A percentile compares a stretch with the other conserved stretches of the same genome.
These are phyloP conservation scores for Fusarium sublunatum DNA, from an alignment of 2,329 filamentous ascomycete genomes.

Conservation along the genomic window DNA sequence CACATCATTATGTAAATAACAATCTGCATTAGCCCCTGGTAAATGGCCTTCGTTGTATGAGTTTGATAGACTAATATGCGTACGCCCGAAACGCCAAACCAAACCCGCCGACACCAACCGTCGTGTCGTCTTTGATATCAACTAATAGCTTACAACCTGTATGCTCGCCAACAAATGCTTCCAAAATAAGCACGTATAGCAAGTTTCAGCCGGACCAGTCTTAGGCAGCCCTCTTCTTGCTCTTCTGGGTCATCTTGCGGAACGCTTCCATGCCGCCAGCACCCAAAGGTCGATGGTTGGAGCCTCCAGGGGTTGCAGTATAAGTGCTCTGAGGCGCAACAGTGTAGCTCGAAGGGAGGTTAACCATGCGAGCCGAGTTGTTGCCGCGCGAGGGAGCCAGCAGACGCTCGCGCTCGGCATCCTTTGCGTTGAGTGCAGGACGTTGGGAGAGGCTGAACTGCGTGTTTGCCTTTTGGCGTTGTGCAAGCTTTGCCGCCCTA, in stretches of 20 bases:
- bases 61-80: slow-evolving; percentile 25
- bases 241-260: slow-evolving; percentile 72
- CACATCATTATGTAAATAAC: not conserved
- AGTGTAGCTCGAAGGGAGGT: slow-evolving; percentile 67
- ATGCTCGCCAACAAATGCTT: slow-evolving; percentile 8
- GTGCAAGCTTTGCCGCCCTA: slow-evolving; percentile 65
- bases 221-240: slow-evolving; percentile 61
- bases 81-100: slow-evolving; percentile 43
- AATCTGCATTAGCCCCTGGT: slow-evolving; percentile 9
- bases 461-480: slow-evolving; percentile 60
- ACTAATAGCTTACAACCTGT: slow-evolving; percentile 37
- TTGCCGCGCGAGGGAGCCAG: slow-evolving; percentile 65
- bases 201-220: not conserved
- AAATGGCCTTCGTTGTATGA: slow-evolving; percentile 14
- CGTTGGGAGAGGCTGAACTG: slow-evolving; percentile 64
- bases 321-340: slow-evolving; percentile 72
- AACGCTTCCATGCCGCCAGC: slow-evolving; percentile 73
- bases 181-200: not conserved
- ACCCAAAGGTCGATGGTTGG: slow-evolving; percentile 70
- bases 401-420: slow-evolving; percentile 67
- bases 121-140: slow-evolving; percentile 33
- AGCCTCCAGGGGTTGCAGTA: slow-evolving; percentile 59
- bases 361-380: slow-evolving; percentile 68
- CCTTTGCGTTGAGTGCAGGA: slow-evolving; percentile 56
- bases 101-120: slow-evolving; percentile 27